These are phyloP conservation scores for Breynia disticha DNA, from an alignment of 441 rosid genomes.

Conservation along the genomic window DNA sequence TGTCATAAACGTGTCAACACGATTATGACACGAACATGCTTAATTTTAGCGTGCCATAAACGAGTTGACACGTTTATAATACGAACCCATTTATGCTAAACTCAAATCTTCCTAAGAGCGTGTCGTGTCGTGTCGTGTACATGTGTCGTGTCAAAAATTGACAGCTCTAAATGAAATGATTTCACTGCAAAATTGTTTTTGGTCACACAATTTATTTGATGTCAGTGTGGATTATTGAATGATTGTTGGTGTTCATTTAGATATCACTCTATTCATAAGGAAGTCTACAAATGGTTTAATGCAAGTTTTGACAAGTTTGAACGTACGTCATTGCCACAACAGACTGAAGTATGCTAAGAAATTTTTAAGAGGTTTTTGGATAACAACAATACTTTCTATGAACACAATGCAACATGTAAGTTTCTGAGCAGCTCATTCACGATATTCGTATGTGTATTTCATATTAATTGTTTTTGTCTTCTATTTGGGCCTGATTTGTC, in stretches of 20 bases:
- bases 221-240: background rate
- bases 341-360: conserved; percentile 82
- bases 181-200: background rate
- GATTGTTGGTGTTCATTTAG: conserved; percentile 19
- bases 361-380: conserved; percentile 72
- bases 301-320: conserved; percentile 93
- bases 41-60: too few species aligned
- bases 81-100: too few species aligned
- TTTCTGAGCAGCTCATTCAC: background rate
- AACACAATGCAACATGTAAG: conserved; percentile 78
- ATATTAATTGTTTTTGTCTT: too few species aligned
- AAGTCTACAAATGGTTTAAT: conserved; percentile 85
- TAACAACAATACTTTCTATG: conserved; percentile 73
- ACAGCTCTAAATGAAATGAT: background rate
- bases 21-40: too few species aligned
- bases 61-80: too few species aligned
- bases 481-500: conserved; percentile 2
- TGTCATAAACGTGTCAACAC: too few species aligned
- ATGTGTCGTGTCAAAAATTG: too few species aligned
- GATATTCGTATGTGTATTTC: background rate
- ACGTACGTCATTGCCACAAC: conserved; percentile 80
- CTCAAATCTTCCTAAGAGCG: too few species aligned
- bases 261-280: conserved; percentile 76
- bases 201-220: background rate
- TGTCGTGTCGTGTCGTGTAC: too few species aligned